These are phyloP conservation scores for Sporothrix globosa DNA, from an alignment of 2,329 filamentous ascomycete genomes.

Conservation along the genomic window DNA sequence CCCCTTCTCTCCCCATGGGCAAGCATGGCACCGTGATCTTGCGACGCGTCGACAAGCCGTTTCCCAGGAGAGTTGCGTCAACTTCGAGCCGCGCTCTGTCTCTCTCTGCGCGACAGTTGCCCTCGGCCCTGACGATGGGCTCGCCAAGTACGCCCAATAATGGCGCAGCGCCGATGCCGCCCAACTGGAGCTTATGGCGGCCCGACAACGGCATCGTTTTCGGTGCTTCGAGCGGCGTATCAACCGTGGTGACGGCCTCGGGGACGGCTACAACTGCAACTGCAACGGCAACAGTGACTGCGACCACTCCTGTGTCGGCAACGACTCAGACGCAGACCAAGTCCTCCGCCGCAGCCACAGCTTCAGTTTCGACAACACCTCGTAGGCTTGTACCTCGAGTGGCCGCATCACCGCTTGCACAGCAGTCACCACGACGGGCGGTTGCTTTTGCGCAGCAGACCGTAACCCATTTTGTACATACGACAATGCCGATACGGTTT, in stretches of 20 bases:
- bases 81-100: background rate
- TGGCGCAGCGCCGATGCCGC: background rate
- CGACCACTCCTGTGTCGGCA: too few species aligned
- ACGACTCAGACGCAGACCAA: background rate
- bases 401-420: background rate
- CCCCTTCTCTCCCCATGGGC: conserved; percentile 15
- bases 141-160: background rate
- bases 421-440: background rate
- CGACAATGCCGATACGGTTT: conserved; percentile 5
- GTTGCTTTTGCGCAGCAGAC: conserved; percentile 12
- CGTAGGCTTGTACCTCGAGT: conserved; percentile 1
- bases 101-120: background rate
- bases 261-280: background rate
- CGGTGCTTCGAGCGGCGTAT: background rate
- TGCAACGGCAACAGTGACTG: background rate
- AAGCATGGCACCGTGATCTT: conserved; percentile 27
- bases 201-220: conserved; percentile 48
- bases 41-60: conserved; percentile 17
- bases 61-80: background rate
- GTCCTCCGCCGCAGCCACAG: too few species aligned
- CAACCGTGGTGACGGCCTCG: conserved; percentile 26
- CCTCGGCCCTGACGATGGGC: background rate
- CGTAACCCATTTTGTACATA: background rate
- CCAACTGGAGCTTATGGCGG: conserved; percentile 44
- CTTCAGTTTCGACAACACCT: background rate